Conservation (phyloP, 495 filamentous ascomycete genomes). For the Penicillium parvum region DNA sequence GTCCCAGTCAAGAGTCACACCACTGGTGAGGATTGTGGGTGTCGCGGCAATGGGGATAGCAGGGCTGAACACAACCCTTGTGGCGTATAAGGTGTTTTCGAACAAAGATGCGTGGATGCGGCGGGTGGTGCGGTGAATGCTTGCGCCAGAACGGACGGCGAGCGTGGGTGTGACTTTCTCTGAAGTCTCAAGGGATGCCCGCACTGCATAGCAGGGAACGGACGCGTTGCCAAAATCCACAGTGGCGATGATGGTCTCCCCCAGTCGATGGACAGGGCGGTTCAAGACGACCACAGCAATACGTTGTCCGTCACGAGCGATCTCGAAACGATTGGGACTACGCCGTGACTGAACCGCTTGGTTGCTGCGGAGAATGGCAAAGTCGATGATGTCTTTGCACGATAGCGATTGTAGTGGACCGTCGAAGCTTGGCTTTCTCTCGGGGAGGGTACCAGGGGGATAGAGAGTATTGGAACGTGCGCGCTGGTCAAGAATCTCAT, state of each 20-base stretch:
- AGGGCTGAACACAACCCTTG: conserved; percentile 71
- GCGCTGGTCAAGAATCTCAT: conserved; percentile 64
- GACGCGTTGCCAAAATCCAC: conserved; percentile 74
- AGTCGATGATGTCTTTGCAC: conserved; percentile 82
- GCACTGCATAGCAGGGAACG: conserved; percentile 74
- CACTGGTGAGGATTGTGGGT: conserved; percentile 84
- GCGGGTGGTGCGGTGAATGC: conserved; percentile 79
- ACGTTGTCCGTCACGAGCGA: conserved; percentile 78
- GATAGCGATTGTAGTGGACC: conserved; percentile 36
- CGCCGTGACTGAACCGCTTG: conserved; percentile 53
- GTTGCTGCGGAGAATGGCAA: conserved; percentile 81
- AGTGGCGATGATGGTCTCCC: conserved; percentile 75
- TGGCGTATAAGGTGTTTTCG: conserved; percentile 75
- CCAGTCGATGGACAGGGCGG: conserved; percentile 85
- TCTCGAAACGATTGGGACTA: conserved; percentile 85
- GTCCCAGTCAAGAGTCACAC: conserved; percentile 80
- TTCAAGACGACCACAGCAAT: conserved; percentile 86
- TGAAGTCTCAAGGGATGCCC: conserved; percentile 69
- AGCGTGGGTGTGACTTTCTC: conserved; percentile 74
- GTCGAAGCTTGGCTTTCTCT: conserved; percentile 47
- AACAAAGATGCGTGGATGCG: conserved; percentile 69
- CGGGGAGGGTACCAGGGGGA: conserved; percentile 67
- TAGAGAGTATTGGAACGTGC: conserved; percentile 49
- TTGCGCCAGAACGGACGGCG: conserved; percentile 77
- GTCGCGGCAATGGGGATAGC: conserved; percentile 77